phyloP scores from a whole-genome alignment of 2,329 filamentous ascomycete genomes.

The Lasiodiplodia sp. region DNA sequence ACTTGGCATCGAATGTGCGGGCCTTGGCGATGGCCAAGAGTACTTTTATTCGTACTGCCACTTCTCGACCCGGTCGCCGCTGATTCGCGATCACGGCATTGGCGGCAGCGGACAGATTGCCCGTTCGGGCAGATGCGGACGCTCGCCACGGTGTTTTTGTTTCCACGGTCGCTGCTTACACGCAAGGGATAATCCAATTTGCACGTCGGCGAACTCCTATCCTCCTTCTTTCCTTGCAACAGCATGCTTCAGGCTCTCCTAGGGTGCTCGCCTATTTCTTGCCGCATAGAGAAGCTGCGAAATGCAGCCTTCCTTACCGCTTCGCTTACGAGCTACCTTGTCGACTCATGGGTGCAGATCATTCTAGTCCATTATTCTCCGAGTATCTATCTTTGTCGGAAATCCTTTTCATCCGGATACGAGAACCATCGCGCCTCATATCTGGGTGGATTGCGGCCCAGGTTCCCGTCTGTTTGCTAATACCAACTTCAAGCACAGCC shows the following conservation, averaged over 20 bases:
- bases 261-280: neutral
- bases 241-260: neutral
- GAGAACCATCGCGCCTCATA: neutral
- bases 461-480: neutral
- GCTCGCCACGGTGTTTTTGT: constrained; percentile 17
- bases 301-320: neutral
- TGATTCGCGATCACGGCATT: neutral
- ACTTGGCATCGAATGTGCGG: constrained; percentile 19
- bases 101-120: constrained; percentile 7
- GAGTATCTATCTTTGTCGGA: neutral
- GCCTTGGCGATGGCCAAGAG: constrained; percentile 12
- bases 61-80: neutral
- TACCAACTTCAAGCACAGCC: neutral
- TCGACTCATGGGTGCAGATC: constrained; percentile 17
- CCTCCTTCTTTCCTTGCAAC: constrained; percentile 21
- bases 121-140: constrained; percentile 3
- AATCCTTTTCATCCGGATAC: neutral
- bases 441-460: neutral
- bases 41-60: constrained; percentile 18
- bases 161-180: neutral
- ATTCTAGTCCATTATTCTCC: constrained; percentile 7
- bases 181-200: neutral
- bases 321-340: constrained; percentile 3
- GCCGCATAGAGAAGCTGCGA: neutral
- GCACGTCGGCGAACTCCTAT: constrained; percentile 22